Evolutionary conservation across 1,284 basidiomycete genomes (phyloP).

Genomic region (Tilletia setariae): DNA sequence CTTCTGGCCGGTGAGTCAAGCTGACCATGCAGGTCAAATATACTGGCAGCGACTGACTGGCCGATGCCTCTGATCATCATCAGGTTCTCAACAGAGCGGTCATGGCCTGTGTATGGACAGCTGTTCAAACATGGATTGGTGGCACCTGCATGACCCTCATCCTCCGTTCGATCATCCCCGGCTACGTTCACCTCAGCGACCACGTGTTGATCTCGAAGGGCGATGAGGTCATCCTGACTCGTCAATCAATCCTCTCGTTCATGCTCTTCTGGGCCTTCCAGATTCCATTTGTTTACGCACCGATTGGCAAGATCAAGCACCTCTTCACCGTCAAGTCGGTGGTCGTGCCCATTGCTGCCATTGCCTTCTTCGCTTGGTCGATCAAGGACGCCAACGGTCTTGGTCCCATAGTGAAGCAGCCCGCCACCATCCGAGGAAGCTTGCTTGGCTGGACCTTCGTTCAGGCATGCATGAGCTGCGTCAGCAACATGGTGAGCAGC

Average conservation of each 20-base stretch:
- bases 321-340: conserved; percentile 77
- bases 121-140: conserved; percentile 60
- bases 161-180: conserved; percentile 65
- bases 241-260: conserved; percentile 64
- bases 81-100: conserved; percentile 65
- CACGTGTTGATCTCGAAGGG: conserved; percentile 67
- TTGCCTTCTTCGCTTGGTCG: conserved; percentile 77
- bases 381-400: conserved; percentile 70
- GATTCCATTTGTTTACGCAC: conserved; percentile 74
- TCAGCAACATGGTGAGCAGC: conserved; percentile 31
- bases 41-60: too few species aligned
- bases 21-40: too few species aligned
- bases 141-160: conserved; percentile 68
- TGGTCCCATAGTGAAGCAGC: conserved; percentile 72
- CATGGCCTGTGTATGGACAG: conserved; percentile 66
- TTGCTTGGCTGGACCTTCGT: conserved; percentile 77
- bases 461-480: conserved; percentile 47
- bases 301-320: conserved; percentile 75
- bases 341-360: conserved; percentile 57
- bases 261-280: conserved; percentile 81
- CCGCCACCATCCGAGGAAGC: conserved; percentile 66
- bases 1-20: conserved; percentile 64
- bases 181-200: conserved; percentile 69
- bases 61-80: too few species aligned
- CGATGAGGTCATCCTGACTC: conserved; percentile 42